These are phyloP conservation scores for Aspergillus taichungensis DNA, from an alignment of 495 filamentous ascomycete genomes.

Conservation along the genomic window DNA sequence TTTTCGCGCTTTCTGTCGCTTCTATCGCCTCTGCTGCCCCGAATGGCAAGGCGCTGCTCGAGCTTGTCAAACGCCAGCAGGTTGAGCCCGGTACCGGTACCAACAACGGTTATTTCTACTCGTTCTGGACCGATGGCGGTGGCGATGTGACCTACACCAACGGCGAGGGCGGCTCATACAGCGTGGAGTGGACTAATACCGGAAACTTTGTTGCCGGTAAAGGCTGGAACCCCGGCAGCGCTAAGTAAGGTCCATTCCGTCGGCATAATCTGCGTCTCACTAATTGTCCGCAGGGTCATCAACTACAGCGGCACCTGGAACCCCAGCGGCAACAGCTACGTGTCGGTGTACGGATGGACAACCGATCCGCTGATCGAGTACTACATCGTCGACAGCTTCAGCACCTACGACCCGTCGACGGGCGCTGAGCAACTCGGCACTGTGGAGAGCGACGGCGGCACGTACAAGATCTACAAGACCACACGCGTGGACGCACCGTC, in stretches of 20 bases:
- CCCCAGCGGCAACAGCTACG: constrained; percentile 48
- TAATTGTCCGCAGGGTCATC: constrained; percentile 29
- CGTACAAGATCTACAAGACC: constrained; percentile 55
- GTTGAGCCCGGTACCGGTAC: constrained; percentile 34
- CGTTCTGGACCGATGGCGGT: constrained; percentile 52
- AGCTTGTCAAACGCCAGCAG: constrained; percentile 21
- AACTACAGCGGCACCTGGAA: constrained; percentile 46
- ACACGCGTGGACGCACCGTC: constrained; percentile 50
- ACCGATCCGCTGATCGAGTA: constrained; percentile 52
- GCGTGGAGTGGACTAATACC: constrained; percentile 42
- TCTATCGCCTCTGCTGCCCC: constrained; percentile 31
- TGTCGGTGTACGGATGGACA: constrained; percentile 58
- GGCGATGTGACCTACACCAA: constrained; percentile 48
- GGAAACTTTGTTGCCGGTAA: constrained; percentile 56
- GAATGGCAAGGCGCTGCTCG: constrained; percentile 8
- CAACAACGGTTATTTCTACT: constrained; percentile 52
- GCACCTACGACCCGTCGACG: constrained; percentile 41
- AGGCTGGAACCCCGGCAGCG: constrained; percentile 47
- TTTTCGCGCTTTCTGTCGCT: constrained; percentile 24
- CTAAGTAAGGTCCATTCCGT: constrained; percentile 20
- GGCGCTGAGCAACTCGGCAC: constrained; percentile 42
- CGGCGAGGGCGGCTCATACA: constrained; percentile 46
- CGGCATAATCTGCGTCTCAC: neutral
- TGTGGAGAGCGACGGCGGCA: constrained; percentile 48
- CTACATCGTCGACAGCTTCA: constrained; percentile 53